These are phyloP conservation scores for Coniochaeta hoffmannii DNA, from an alignment of 2,329 filamentous ascomycete species.

Conservation along the genomic window DNA sequence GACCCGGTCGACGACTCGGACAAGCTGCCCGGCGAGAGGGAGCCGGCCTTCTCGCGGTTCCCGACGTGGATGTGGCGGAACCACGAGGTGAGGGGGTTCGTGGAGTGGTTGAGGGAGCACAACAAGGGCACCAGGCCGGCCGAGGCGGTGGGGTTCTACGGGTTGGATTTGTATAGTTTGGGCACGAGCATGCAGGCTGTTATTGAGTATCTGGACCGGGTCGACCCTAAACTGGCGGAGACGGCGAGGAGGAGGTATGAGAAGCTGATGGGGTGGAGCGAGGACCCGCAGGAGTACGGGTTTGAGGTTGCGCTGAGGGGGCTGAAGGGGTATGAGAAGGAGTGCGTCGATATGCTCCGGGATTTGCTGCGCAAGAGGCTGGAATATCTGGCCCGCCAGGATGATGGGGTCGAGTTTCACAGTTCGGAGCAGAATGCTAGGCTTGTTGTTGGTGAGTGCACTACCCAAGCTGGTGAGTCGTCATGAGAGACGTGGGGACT, in stretches of 20 bases:
- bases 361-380: slow-evolving; percentile 33
- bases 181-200: slow-evolving; percentile 36
- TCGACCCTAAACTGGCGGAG: slow-evolving; percentile 34
- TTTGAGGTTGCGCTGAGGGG: slow-evolving; percentile 26
- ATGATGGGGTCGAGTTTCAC: slow-evolving; percentile 38
- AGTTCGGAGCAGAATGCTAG: slow-evolving; percentile 42
- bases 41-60: slow-evolving; percentile 39
- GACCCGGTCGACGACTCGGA: slow-evolving; percentile 15
- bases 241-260: slow-evolving; percentile 36
- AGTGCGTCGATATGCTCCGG: slow-evolving; percentile 35
- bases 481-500: neutral
- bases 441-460: slow-evolving; percentile 27
- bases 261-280: slow-evolving; percentile 38
- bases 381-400: slow-evolving; percentile 24
- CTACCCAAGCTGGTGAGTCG: neutral
- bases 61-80: slow-evolving; percentile 52
- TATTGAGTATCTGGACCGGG: slow-evolving; percentile 36
- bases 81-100: slow-evolving; percentile 39
- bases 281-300: slow-evolving; percentile 41
- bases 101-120: slow-evolving; percentile 41
- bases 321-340: slow-evolving; percentile 36
- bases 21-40: slow-evolving; percentile 7
- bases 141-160: slow-evolving; percentile 33
- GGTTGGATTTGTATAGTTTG: slow-evolving; percentile 44
- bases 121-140: slow-evolving; percentile 21